A percentile compares a stretch with the other conserved stretches of the same genome.
These are phyloP conservation scores for Dendrocalamus latiflorus DNA, from an alignment of 202 grass and related monocot genomes.

Conservation along the genomic window DNA sequence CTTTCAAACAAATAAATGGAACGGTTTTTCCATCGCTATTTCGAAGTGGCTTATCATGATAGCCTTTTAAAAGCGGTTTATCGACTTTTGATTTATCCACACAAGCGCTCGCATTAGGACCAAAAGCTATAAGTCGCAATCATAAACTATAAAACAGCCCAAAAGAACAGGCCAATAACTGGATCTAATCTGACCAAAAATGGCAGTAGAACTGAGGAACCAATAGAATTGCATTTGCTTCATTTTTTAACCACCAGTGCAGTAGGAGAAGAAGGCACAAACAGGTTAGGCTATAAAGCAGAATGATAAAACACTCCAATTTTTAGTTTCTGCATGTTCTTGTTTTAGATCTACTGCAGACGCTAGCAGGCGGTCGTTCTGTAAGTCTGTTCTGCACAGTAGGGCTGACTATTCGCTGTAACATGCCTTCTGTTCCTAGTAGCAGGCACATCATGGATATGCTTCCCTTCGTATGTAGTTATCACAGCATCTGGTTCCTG, in stretches of 20 bases:
- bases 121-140: too few relatives aligned
- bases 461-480: slow-evolving; percentile 79
- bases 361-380: slow-evolving; percentile 13
- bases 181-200: not conserved
- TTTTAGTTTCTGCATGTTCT: slow-evolving; percentile 19
- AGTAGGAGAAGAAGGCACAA: not conserved
- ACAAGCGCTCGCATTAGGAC: too few relatives aligned
- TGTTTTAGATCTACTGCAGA: slow-evolving; percentile 33
- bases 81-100: too few relatives aligned
- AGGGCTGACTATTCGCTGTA: not conserved
- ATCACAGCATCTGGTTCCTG: slow-evolving; percentile 61
- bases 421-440: slow-evolving; percentile 38
- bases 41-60: too few relatives aligned
- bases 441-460: slow-evolving; percentile 59
- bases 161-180: too few relatives aligned
- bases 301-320: too few relatives aligned
- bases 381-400: not conserved
- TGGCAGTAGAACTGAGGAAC: not conserved
- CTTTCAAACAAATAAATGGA: too few relatives aligned
- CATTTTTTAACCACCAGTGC: not conserved
- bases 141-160: too few relatives aligned
- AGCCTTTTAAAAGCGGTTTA: too few relatives aligned
- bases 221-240: not conserved
- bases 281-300: not conserved
- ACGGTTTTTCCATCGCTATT: too few relatives aligned